Conservation (phyloP, 495 filamentous ascomycete species). For the Aspergillus ellipticus region DNA sequence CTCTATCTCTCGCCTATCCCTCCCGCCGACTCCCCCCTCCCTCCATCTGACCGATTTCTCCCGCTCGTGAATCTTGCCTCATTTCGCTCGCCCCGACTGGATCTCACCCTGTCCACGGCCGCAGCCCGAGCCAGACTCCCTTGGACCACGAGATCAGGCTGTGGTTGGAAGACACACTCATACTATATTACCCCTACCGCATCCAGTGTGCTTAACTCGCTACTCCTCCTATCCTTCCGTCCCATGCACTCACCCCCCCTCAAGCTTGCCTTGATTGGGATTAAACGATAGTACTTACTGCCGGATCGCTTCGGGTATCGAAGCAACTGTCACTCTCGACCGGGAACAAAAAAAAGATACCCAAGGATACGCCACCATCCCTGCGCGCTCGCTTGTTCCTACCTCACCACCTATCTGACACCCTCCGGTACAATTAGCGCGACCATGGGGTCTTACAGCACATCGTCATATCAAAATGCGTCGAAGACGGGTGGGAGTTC, state of each 20-base stretch:
- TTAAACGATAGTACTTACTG: background rate
- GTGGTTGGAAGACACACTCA: conserved; percentile 12
- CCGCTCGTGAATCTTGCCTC: background rate
- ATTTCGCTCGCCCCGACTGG: background rate
- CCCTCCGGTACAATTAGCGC: conserved; percentile 8
- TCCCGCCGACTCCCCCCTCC: too few species aligned
- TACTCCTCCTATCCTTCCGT: conserved; percentile 8
- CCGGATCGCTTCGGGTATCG: background rate
- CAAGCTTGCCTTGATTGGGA: background rate
- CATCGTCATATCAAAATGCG: conserved; percentile 28
- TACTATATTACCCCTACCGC: conserved; percentile 7
- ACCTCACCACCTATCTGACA: conserved; percentile 3
- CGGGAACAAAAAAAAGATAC: background rate
- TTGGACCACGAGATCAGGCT: background rate
- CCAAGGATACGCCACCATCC: background rate
- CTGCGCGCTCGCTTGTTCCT: conserved; percentile 1
- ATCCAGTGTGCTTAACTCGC: conserved; percentile 7
- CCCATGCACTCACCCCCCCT: background rate
- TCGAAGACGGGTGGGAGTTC: conserved; percentile 43
- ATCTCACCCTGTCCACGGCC: background rate
- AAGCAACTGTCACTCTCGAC: background rate
- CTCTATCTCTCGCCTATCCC: too few species aligned
- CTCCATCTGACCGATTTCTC: background rate
- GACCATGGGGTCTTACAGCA: conserved; percentile 35
- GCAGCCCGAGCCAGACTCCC: background rate